Base-by-base conservation (phyloP, 805 yeast species). In the Starmera pachycereana region DNA sequence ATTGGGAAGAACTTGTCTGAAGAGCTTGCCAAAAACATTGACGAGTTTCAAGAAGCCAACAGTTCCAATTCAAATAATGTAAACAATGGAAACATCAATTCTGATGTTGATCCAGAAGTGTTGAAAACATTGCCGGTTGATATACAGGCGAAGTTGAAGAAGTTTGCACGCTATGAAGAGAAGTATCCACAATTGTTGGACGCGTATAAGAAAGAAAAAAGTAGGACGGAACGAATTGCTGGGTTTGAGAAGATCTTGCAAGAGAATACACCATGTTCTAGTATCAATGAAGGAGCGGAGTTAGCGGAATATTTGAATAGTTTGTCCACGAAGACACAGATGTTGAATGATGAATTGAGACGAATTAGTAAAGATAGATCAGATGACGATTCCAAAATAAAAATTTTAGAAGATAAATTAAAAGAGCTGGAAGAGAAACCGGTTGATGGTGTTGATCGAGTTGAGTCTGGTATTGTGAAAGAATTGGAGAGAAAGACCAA, bases 81-180 rank as follows among this genome's bases (percentile, higher is more conserved):
- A 29, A 31, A 19, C 34, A 10, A 43, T 31, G 13, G 28, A 39
- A 27, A 32, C 4, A 38, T 32, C 22, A 32, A 40, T 8, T 42
- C 40, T 13, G 38, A 18, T 12, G 39, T 27, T 39, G 40, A 44
- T 22, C 47, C 47, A 42, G 29, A 36, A 32, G 39, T 44, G 43
- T 11, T 41, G 46, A 8, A 47, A 43, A 27, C 46, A 43, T 40
- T 82, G 29, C 76, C 86, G 0, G 69, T 72, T 3, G 76, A 72
- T 5, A 60, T 87, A 13, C 71, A 72, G 43, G 61, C 77, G 6
- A 82, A 80, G 51, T 60, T 88, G 58, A 71, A 71, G 41, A 89
- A 86, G 62, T 85, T 83, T 53, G 76, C 71, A 41, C 88, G 87
- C 57, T 90, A 89, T 58, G 97, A 90, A 57, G 82, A 81, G 38